phyloP scores from a whole-genome alignment of 2,329 filamentous ascomycete species.

The Blastomyces parvus region DNA sequence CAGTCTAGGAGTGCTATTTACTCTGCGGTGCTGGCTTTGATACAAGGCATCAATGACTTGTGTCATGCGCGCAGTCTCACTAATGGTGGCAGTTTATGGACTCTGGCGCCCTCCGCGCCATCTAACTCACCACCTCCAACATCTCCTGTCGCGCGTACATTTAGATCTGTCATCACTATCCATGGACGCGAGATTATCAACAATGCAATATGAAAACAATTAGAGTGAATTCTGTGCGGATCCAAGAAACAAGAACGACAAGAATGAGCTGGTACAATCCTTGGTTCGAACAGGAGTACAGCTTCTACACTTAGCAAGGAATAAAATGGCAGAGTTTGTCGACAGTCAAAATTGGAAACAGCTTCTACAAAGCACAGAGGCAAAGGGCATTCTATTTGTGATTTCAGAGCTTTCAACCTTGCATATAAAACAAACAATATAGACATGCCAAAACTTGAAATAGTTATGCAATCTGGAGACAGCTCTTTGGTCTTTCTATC shows the following conservation, averaged over 20 bases:
- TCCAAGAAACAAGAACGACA: background rate
- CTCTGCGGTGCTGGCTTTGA: background rate
- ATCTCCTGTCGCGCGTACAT: conserved; percentile 6
- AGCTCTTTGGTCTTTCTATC: background rate
- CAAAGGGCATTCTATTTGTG: background rate
- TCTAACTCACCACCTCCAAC: conserved; percentile 1
- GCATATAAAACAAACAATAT: background rate
- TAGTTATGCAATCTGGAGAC: background rate
- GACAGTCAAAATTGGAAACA: background rate
- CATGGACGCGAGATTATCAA: conserved; percentile 12
- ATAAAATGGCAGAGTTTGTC: background rate
- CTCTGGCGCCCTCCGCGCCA: background rate
- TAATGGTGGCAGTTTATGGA: background rate
- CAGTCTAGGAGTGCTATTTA: background rate
- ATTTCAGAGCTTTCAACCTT: background rate
- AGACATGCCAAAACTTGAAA: background rate
- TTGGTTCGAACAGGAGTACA: background rate
- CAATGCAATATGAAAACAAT: conserved; percentile 11
- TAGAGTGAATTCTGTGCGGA: conserved; percentile 9
- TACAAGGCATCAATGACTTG: conserved; percentile 7
- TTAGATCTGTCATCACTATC: conserved; percentile 11
- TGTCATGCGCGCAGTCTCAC: conserved; percentile 1
- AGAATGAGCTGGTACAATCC: background rate
- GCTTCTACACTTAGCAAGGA: background rate
- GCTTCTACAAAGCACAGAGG: background rate